Conservation (phyloP, 805 yeast species). For the Sugiyamaella marilandica region DNA sequence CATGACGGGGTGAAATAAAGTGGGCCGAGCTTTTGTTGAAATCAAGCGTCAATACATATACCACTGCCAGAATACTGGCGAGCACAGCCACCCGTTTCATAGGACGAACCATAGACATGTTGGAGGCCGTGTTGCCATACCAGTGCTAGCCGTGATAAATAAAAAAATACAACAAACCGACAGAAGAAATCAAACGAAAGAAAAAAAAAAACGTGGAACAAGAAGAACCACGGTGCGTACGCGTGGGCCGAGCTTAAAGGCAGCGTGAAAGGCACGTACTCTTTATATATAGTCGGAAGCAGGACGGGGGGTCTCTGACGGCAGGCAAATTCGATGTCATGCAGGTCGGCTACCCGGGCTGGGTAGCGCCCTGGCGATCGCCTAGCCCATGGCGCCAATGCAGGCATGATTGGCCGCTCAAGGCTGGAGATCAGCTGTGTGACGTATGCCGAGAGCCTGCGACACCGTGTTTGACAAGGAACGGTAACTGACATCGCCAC, state of each 20-base stretch:
- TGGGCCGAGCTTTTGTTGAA: not conserved
- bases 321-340: slow-evolving; percentile 3
- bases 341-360: not conserved
- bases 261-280: no score
- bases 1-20: not conserved
- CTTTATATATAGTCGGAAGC: no score
- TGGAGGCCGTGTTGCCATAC: no score
- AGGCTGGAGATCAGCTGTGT: not conserved
- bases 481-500: not conserved
- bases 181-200: no score
- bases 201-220: no score
- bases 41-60: not conserved
- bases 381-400: not conserved
- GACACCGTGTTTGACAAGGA: not conserved
- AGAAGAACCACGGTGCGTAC: no score
- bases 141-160: no score
- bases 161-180: no score
- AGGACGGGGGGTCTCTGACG: not conserved
- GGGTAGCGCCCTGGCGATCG: slow-evolving; percentile 4
- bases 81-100: not conserved
- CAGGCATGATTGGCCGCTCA: not conserved
- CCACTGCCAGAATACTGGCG: not conserved
- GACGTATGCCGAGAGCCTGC: not conserved
- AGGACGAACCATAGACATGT: not conserved
- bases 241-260: no score